phyloP scores from a whole-genome alignment of 352 stramenopile genomes.

The Pythium vanterpoolii region DNA sequence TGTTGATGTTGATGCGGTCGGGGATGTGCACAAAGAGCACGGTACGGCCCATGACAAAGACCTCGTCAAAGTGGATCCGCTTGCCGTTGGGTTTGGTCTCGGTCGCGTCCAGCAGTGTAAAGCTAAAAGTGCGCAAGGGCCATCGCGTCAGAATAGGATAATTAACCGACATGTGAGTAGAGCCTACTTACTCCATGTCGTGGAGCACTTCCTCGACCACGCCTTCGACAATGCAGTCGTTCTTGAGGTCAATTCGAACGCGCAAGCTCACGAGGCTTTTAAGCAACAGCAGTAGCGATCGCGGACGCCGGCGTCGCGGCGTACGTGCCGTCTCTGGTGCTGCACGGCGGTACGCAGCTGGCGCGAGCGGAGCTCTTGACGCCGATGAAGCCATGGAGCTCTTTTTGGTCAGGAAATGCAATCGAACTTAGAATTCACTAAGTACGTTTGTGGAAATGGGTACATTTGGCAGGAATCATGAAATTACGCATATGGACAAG shows the following conservation, averaged over 20 bases:
- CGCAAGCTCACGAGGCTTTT: slow-evolving; percentile 83
- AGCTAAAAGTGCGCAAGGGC: too few relatives aligned
- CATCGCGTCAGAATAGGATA: not conserved
- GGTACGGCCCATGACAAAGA: slow-evolving; percentile 87
- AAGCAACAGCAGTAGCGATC: slow-evolving; percentile 71
- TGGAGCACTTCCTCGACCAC: slow-evolving; percentile 79
- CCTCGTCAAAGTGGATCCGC: slow-evolving; percentile 64
- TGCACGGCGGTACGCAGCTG: not conserved
- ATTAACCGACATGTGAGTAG: not conserved
- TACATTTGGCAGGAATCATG: not conserved
- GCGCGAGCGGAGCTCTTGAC: not conserved
- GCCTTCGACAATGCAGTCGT: slow-evolving; percentile 74
- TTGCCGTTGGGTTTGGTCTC: slow-evolving; percentile 73
- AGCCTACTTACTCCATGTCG: slow-evolving; percentile 72
- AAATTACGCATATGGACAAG: slow-evolving; percentile 8
- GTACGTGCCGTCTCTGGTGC: not conserved
- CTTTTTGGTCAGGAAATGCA: not conserved
- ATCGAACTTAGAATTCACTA: not conserved
- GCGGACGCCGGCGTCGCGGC: slow-evolving; percentile 27
- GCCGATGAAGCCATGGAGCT: slow-evolving; percentile 18
- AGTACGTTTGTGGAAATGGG: not conserved
- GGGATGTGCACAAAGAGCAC: slow-evolving; percentile 87
- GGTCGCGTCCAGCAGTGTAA: slow-evolving; percentile 68
- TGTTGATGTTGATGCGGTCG: slow-evolving; percentile 79
- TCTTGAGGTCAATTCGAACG: slow-evolving; percentile 82